Evolutionary conservation across 768 basidiomycete species (phyloP), one percentile per base, ranked within the genome.

Genomic region (Tricholoma flavovirens): DNA sequence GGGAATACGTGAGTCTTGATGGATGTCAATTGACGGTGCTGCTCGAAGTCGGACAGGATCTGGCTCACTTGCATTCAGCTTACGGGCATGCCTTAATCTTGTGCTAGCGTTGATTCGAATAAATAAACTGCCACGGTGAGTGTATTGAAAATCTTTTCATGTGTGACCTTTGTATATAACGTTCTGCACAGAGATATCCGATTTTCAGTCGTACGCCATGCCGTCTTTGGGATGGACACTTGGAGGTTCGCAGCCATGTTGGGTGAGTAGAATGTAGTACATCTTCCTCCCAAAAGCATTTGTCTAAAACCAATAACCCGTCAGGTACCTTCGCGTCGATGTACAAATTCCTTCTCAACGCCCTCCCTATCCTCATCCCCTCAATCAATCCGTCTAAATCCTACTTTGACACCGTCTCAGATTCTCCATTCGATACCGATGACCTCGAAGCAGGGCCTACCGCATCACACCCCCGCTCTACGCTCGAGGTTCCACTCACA

Each of bases 241-340:
- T 80, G 88, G 65, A 76, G 94, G 17, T 95, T 96, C 60, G 90
- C 86, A 4, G 83, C 86, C 0, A 95, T 95, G 92, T 75, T 98
- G 35, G 93, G 91, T 86, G 59, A 24, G 69, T 15, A 30, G 3
- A 26, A 32, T 8, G 8, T 29, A 29, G 4, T 29, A 11, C 3
- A 26, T 26, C 24, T 26, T 26, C 11, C 8, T 15, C 15, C 15
- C 2, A 26, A 40, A 30, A 5, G 49, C 36, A 22, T 26, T 21
- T 35, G n/a, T 32, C n/a, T 15, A 1, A n/a, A 55, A 58, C 54
- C 6, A 40, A 49, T 21, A 19, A 49, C 59, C 22, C 30, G 7
- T 5, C 17, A 89, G 89, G 85, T 19, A 82, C 86, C 0, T 93
- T 93, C 59, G 86, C 87, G 1, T 76, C 83, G 1, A 61, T 92